Conservation (phyloP, 73 alveolate genomes). For the Tetrahymena borealis region DNA sequence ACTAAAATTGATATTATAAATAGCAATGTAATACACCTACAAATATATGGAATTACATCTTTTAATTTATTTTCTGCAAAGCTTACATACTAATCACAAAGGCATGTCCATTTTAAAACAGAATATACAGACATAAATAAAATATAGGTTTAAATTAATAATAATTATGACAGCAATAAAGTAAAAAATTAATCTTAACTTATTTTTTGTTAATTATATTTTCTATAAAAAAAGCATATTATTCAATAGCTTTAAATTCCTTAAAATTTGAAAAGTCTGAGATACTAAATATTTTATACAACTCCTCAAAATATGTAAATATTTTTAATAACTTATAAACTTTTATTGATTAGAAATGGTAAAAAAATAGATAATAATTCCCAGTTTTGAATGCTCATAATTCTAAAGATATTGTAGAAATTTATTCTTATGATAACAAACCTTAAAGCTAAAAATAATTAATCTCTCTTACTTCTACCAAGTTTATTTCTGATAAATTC, state of each 20-base stretch:
- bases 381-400: not conserved
- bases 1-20: not conserved
- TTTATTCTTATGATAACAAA: not conserved
- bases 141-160: not conserved
- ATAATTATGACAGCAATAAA: not conserved
- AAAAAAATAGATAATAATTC: not conserved
- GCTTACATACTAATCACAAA: not conserved
- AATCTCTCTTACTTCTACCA: not conserved
- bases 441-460: not conserved
- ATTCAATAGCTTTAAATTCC: not conserved
- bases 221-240: not conserved
- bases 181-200: not conserved
- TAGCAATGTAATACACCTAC: not conserved
- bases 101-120: not conserved
- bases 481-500: not conserved
- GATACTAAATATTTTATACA: not conserved
- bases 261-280: not conserved
- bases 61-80: not conserved
- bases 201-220: not conserved
- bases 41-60: not conserved
- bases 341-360: not conserved
- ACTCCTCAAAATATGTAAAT: not conserved
- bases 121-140: not conserved
- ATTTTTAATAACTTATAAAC: not conserved
- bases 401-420: not conserved